Conservation (phyloP, 2,329 filamentous ascomycete genomes). For the Xylariales sp. region DNA sequence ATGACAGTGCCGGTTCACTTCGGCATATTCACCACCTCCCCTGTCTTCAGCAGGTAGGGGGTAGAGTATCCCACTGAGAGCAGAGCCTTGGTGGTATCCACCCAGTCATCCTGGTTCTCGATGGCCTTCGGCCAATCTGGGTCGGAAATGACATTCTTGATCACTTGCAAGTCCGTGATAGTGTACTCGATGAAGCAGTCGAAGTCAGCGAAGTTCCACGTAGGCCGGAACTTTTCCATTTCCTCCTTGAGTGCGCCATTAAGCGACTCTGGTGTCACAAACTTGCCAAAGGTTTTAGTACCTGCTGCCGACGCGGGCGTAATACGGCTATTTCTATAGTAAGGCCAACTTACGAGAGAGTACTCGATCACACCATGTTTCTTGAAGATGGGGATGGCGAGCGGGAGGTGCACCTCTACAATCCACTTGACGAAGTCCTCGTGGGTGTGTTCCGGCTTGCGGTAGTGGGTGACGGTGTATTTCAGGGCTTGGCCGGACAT, state of each 20-base stretch:
- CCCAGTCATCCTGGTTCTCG: conserved; percentile 48
- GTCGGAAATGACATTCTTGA: conserved; percentile 44
- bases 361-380: conserved; percentile 44
- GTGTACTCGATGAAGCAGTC: conserved; percentile 50
- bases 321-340: too few relatives aligned
- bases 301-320: too few relatives aligned
- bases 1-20: not conserved
- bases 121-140: conserved; percentile 44
- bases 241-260: conserved; percentile 40
- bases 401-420: conserved; percentile 46
- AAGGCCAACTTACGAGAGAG: conserved; percentile 42
- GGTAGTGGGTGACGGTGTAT: too few relatives aligned
- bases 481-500: too few relatives aligned
- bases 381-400: conserved; percentile 47
- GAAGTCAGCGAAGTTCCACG: conserved; percentile 44
- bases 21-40: conserved; percentile 44
- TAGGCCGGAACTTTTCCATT: conserved; percentile 33
- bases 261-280: conserved; percentile 41
- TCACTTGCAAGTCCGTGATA: conserved; percentile 38
- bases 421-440: conserved; percentile 51
- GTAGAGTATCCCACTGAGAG: conserved; percentile 44
- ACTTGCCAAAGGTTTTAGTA: conserved; percentile 28
- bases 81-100: conserved; percentile 45
- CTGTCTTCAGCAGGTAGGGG: conserved; percentile 45
- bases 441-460: conserved; percentile 46